Conservation (phyloP, 148 eudicot genomes). For the Cornus kousa region DNA sequence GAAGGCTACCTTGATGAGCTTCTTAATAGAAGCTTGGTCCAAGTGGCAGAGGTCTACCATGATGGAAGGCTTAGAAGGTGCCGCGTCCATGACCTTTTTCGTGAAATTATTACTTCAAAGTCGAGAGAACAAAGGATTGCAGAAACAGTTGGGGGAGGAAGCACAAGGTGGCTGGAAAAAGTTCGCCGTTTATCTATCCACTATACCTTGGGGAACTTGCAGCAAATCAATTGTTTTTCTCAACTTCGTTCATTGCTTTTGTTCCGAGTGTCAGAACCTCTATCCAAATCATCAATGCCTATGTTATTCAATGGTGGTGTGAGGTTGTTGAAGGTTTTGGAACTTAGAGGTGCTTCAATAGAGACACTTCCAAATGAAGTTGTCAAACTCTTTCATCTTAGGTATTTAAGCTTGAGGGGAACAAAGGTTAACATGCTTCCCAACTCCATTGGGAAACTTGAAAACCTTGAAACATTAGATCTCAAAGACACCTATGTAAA, state of each 20-base stretch:
- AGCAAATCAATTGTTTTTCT: too few relatives aligned
- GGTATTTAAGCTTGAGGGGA: constrained; percentile 3
- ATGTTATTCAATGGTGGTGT: not conserved
- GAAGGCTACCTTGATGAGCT: not conserved
- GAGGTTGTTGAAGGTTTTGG: constrained; percentile 9
- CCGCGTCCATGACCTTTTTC: not conserved
- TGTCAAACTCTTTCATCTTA: constrained; percentile 4
- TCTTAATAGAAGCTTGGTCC: not conserved
- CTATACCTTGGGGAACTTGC: not conserved
- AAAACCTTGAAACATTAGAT: constrained; percentile 8
- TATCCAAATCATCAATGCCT: not conserved
- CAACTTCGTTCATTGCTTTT: not conserved
- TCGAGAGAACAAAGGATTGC: not conserved
- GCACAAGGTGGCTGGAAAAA: not conserved
- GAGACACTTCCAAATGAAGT: constrained; percentile 7
- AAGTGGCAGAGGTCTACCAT: not conserved
- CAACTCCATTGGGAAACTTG: not conserved
- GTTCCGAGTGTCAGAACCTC: not conserved
- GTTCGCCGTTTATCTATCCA: not conserved
- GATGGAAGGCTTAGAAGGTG: not conserved
- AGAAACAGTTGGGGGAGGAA: not conserved
- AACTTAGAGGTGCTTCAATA: not conserved
- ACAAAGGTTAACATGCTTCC: constrained; percentile 9
- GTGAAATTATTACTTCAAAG: not conserved
- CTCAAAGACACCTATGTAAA: not conserved